A percentile compares a stretch with the other conserved stretches of the same genome.
Conservation (phyloP, 2,329 filamentous ascomycete genomes). For the Beauveria caledonica region DNA sequence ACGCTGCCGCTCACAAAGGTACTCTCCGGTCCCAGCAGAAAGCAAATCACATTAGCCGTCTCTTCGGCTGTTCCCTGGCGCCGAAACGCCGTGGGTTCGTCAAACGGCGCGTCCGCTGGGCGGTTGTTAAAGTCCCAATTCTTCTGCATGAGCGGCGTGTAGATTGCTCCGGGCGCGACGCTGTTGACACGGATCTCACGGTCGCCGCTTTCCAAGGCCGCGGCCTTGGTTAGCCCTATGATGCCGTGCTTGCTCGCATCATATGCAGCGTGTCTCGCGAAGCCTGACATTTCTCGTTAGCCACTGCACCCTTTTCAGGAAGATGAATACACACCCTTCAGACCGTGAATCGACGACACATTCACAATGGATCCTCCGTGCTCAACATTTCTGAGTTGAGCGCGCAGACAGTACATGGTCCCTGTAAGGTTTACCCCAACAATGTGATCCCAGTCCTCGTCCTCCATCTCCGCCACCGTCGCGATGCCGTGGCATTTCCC, state of each 20-base stretch:
- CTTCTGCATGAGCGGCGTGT: constrained; percentile 40
- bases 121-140: constrained; percentile 26
- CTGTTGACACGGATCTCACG: constrained; percentile 36
- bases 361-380: constrained; percentile 52
- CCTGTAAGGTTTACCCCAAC: constrained; percentile 40
- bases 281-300: constrained; percentile 17
- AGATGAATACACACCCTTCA: constrained; percentile 19
- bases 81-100: constrained; percentile 33
- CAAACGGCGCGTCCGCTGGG: constrained; percentile 31
- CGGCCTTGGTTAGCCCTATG: constrained; percentile 25
- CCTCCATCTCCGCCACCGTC: constrained; percentile 33
- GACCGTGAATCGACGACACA: constrained; percentile 42
- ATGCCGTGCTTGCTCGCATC: constrained; percentile 28
- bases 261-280: constrained; percentile 25
- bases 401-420: constrained; percentile 40
- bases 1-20: constrained; percentile 38
- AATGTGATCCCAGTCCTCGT: constrained; percentile 38
- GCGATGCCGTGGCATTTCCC: constrained; percentile 33
- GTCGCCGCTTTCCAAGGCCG: constrained; percentile 27
- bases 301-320: constrained; percentile 17
- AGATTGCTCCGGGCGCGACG: constrained; percentile 38
- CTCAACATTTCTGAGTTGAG: constrained; percentile 34
- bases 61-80: constrained; percentile 40
- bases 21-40: constrained; percentile 38
- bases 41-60: constrained; percentile 37